phyloP scores from a whole-genome alignment of 805 yeast species.

The Candida dendrica region DNA sequence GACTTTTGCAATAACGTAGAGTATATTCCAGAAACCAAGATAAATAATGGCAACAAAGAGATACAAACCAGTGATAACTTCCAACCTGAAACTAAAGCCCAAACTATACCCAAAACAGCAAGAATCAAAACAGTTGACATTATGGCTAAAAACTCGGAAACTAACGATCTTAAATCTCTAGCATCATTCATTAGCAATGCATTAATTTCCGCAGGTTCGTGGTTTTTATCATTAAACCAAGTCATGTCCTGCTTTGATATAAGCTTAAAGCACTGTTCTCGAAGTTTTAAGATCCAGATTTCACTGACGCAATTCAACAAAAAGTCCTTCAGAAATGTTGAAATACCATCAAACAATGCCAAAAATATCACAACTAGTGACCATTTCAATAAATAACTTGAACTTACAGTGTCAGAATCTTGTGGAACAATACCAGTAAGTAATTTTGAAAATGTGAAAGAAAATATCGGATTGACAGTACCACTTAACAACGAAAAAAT shows the following conservation, averaged over 20 bases:
- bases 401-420: constrained; percentile 24
- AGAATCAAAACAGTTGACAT: constrained; percentile 46
- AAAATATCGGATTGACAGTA: constrained; percentile 65
- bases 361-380: constrained; percentile 55
- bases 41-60: constrained; percentile 62
- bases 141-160: constrained; percentile 55
- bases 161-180: constrained; percentile 63
- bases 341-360: constrained; percentile 56
- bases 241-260: constrained; percentile 44
- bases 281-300: constrained; percentile 49
- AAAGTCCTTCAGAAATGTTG: constrained; percentile 43
- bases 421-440: constrained; percentile 54
- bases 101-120: constrained; percentile 53
- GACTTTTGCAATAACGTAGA: constrained; percentile 41
- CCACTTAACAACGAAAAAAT: constrained; percentile 50
- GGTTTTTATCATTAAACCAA: constrained; percentile 40
- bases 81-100: constrained; percentile 85
- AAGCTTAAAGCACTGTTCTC: constrained; percentile 40
- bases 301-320: constrained; percentile 57
- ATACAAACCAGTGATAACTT: constrained; percentile 76
- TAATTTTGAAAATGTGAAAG: constrained; percentile 68
- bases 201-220: constrained; percentile 45
- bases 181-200: constrained; percentile 75
- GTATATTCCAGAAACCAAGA: constrained; percentile 43
- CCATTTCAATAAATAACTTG: constrained; percentile 48